Conservation (phyloP, 2,329 filamentous ascomycete genomes). For the Pseudogymnoascus sp. region DNA sequence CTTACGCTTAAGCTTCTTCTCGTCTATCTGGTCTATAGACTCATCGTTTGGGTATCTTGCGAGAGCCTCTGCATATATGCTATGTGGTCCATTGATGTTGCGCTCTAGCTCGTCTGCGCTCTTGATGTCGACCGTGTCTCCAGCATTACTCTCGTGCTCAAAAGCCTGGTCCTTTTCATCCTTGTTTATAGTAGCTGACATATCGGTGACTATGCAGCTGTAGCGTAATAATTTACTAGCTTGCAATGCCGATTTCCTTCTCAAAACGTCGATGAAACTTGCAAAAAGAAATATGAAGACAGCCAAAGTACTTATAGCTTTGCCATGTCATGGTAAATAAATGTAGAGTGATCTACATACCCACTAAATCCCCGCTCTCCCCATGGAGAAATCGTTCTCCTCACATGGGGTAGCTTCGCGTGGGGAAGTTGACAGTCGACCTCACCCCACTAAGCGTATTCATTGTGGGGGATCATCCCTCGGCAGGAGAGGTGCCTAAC, state of each 20-base stretch:
- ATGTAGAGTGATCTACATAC: neutral
- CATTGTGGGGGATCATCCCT: neutral
- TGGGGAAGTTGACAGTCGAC: neutral
- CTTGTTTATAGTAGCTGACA: neutral
- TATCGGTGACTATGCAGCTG: neutral
- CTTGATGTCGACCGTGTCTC: neutral
- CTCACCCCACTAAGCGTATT: neutral
- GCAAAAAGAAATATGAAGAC: neutral
- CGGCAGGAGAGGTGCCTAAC: neutral
- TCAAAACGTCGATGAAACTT: neutral
- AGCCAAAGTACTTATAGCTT: neutral
- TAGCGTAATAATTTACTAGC: neutral
- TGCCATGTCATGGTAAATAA: neutral
- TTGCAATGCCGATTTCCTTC: no score
- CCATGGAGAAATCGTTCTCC: neutral
- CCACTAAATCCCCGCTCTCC: neutral
- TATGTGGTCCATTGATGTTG: neutral
- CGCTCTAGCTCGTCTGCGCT: neutral
- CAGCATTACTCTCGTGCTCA: neutral
- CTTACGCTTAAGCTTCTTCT: slow-evolving; percentile 32
- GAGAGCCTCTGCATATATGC: neutral
- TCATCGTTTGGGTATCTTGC: slow-evolving; percentile 23
- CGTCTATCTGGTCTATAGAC: slow-evolving; percentile 30
- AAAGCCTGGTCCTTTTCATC: neutral
- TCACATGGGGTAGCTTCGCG: neutral